Evolutionary conservation across 495 filamentous ascomycete species (phyloP).

Genomic region (Glonium stellatum): DNA sequence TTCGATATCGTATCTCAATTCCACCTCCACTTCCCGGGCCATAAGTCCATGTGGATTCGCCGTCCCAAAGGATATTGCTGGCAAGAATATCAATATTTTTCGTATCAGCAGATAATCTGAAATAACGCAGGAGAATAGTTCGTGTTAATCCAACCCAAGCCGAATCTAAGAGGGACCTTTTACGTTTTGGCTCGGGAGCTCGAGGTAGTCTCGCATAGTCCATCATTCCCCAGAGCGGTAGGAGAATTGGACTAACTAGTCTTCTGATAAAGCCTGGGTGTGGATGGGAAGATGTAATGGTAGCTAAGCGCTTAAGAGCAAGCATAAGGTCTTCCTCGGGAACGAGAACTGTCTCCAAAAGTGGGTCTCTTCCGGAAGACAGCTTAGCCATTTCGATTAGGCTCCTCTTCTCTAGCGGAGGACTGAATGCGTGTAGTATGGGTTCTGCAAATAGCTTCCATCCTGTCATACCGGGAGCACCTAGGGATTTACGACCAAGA

Average conservation of each 20-base stretch:
- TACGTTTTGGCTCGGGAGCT: slow-evolving; percentile 30
- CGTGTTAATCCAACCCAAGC: slow-evolving; percentile 21
- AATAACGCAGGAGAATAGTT: slow-evolving; percentile 42
- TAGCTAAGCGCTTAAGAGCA: slow-evolving; percentile 51
- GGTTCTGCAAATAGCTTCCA: slow-evolving; percentile 64
- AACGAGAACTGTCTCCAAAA: slow-evolving; percentile 37
- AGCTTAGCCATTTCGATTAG: neutral
- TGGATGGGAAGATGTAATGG: slow-evolving; percentile 58
- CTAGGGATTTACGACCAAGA: slow-evolving; percentile 56
- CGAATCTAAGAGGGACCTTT: neutral
- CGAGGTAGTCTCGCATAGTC: slow-evolving; percentile 41
- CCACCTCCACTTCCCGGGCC: slow-evolving; percentile 29
- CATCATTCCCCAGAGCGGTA: slow-evolving; percentile 63
- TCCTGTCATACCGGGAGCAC: slow-evolving; percentile 61
- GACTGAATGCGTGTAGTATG: slow-evolving; percentile 55
- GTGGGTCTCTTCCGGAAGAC: neutral
- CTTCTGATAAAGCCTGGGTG: slow-evolving; percentile 68
- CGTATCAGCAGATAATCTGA: slow-evolving; percentile 42
- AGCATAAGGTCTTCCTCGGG: slow-evolving; percentile 38
- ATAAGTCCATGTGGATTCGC: slow-evolving; percentile 45
- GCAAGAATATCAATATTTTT: slow-evolving; percentile 42
- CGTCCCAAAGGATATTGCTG: slow-evolving; percentile 49
- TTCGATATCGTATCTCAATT: slow-evolving; percentile 35
- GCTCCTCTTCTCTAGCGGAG: slow-evolving; percentile 25
- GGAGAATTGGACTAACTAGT: slow-evolving; percentile 54